Base-by-base conservation (phyloP, 2,329 filamentous ascomycete genomes). In the Myriosclerotinia curreyana region DNA sequence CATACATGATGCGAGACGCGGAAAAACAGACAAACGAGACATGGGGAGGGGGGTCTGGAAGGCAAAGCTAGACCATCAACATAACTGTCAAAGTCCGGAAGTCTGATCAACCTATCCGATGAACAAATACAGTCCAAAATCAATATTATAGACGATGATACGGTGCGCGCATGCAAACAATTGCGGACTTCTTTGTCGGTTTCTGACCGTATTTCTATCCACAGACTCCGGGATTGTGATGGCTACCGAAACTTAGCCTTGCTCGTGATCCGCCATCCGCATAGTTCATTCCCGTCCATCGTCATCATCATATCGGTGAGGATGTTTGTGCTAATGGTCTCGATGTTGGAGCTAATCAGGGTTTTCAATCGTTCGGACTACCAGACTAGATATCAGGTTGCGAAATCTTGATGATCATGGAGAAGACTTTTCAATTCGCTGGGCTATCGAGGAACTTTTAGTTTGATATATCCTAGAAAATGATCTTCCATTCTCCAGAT, bases 171-270 rank as follows among this genome's bases (percentile, higher is more conserved):
- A 9, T 48, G n/a, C 14, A 38, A 38, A 28, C 14, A 34, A 59
- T 36, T 59, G 44, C 2, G 15, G 42, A 25, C 20, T 48, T 25
- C 31, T 59, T 51, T 40, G 46, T 60, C 46, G 48, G 15, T 40
- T 38, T 36, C 42, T 48, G 42, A 31, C 34, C 4, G 22, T 60
- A 20, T 7, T 52, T 60, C 58, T 48, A n/a, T 40, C 52, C 31
- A 28, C 28, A 36, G 25, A 63, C 28, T 34, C 53, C 46, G 44
- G 40, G 44, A 36, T 50, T 17, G 31, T 44, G 53, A 22, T 59
- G 61, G 52, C 61, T 63, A 31, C 34, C 38, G 52, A 59, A 58
- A 49, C 44, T 64, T 64, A 64, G 62, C 62, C 62, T 64, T 64
- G 62, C 46, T 64, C 62, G 46, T 64, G 55, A 60, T 55, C 55